A percentile compares a stretch with the other conserved stretches of the same genome.
These are phyloP conservation scores for Trichoderma pleuroti DNA, from an alignment of 2,329 filamentous ascomycete species.

Conservation along the genomic window DNA sequence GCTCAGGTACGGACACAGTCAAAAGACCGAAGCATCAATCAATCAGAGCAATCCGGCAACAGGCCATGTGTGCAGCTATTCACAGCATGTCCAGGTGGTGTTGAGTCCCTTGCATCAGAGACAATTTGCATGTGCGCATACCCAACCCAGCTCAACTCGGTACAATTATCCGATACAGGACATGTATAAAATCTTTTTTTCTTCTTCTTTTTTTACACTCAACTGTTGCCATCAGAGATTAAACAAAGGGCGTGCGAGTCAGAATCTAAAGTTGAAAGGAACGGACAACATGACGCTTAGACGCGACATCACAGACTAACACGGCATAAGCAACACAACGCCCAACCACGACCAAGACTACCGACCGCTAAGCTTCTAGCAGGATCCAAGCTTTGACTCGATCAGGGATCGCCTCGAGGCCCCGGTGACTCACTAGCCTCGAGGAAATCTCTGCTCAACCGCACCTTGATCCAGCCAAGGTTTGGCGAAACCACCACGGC, in stretches of 20 bases:
- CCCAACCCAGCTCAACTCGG: not conserved
- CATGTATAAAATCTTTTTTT: not conserved
- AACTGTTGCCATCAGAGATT: not conserved
- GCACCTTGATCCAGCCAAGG: not conserved
- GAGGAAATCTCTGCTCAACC: not conserved
- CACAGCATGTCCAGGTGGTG: not conserved
- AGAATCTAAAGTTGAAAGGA: not conserved
- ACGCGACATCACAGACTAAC: not conserved
- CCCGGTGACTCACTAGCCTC: constrained; percentile 10
- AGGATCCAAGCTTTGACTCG: not conserved
- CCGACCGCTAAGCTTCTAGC: not conserved
- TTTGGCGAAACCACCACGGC: not conserved
- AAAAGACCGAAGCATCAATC: not conserved
- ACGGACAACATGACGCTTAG: not conserved
- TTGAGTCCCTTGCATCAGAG: not conserved
- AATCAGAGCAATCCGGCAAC: not conserved
- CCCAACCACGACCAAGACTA: not conserved
- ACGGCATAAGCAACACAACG: not conserved
- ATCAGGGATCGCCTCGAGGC: not conserved
- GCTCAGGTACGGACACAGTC: not conserved
- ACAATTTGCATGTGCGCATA: not conserved
- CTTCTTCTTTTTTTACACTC: not conserved
- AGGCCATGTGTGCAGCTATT: not conserved
- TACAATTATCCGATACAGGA: not conserved
- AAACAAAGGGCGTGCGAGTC: not conserved